Evolutionary conservation across 495 filamentous ascomycete species (phyloP).

Genomic region (Hyphodiscus hymeniophilus): DNA sequence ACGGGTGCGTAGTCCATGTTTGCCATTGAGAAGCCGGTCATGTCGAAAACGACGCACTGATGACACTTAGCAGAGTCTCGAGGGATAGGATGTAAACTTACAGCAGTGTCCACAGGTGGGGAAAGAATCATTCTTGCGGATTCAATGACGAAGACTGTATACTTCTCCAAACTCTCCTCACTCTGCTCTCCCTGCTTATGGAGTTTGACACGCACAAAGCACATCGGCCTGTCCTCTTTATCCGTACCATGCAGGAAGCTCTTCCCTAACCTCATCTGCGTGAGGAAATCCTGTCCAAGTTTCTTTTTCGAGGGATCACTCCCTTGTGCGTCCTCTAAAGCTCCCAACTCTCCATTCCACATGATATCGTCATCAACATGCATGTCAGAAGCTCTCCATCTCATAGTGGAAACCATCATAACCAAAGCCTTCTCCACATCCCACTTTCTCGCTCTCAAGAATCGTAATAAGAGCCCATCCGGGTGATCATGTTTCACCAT

Average conservation of each 20-base stretch:
- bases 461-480: constrained; percentile 78
- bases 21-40: constrained; percentile 83
- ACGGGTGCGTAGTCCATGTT: constrained; percentile 99
- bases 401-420: constrained; percentile 91
- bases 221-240: constrained; percentile 79
- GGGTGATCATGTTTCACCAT: constrained; percentile 97
- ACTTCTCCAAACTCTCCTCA: constrained; percentile 72
- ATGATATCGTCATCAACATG: constrained; percentile 86
- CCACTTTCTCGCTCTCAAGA: constrained; percentile 92
- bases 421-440: constrained; percentile 86
- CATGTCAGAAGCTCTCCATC: constrained; percentile 76
- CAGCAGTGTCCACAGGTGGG: constrained; percentile 82
- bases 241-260: constrained; percentile 87
- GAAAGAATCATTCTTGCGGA: constrained; percentile 75
- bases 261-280: constrained; percentile 86
- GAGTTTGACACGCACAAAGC: constrained; percentile 72
- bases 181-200: constrained; percentile 77
- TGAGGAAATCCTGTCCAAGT: constrained; percentile 73
- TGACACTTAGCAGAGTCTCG: constrained; percentile 17
- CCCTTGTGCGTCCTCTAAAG: constrained; percentile 50
- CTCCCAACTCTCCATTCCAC: constrained; percentile 61
- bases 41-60: constrained; percentile 84
- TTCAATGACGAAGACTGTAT: constrained; percentile 92
- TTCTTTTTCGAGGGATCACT: constrained; percentile 41
- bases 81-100: constrained; percentile 37